Conservation (phyloP, 2,329 filamentous ascomycete genomes). For the Lasiodiplodia gonubiensis region DNA sequence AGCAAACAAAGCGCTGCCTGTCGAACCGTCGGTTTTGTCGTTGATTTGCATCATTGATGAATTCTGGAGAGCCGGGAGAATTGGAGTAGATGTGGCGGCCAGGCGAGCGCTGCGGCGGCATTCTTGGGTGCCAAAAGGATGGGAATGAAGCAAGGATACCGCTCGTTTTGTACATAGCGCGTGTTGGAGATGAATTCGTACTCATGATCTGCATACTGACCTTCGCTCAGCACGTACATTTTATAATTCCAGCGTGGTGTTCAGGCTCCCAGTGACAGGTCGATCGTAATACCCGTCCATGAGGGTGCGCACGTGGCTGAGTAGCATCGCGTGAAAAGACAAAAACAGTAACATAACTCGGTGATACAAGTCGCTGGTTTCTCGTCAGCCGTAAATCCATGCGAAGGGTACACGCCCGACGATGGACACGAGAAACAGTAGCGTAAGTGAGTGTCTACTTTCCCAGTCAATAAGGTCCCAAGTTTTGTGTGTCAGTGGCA, state of each 20-base stretch:
- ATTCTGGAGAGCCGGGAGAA: not conserved
- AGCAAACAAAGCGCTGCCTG: constrained; percentile 13
- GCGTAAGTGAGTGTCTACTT: not conserved
- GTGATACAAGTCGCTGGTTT: not conserved
- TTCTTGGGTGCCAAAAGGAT: not conserved
- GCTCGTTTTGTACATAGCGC: not conserved
- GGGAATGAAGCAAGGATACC: not conserved
- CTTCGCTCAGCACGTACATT: not conserved
- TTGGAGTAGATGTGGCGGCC: not conserved
- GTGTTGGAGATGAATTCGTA: not conserved
- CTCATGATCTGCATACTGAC: not conserved
- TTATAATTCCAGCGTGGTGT: not conserved
- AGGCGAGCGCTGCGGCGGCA: not conserved
- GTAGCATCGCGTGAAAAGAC: constrained; percentile 3
- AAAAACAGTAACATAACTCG: not conserved
- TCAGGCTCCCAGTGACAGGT: not conserved
- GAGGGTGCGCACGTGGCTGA: not conserved
- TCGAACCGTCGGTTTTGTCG: not conserved
- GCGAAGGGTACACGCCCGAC: not conserved
- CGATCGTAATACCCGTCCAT: not conserved
- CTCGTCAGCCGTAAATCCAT: not conserved
- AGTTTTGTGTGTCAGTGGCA: not conserved
- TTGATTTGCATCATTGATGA: not conserved
- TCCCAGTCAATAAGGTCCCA: not conserved
- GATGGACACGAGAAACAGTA: not conserved